Conservation (phyloP, 768 basidiomycete species). For the Tricholoma terreum region DNA sequence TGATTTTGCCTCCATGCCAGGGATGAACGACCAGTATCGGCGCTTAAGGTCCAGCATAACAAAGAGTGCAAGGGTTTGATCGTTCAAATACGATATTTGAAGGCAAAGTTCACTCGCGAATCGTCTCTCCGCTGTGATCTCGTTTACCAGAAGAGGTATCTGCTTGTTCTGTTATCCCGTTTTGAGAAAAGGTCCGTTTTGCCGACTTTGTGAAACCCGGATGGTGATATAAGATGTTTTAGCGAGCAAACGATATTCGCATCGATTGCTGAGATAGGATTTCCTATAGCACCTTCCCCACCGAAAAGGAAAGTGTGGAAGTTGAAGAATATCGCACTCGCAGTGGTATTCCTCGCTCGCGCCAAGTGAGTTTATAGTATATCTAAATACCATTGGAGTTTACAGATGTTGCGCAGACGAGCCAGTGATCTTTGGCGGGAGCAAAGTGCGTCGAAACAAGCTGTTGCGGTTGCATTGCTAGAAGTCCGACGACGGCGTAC, state of each 20-base stretch:
- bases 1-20: slow-evolving; percentile 28
- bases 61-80: slow-evolving; percentile 89
- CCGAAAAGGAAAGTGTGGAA: slow-evolving; percentile 41
- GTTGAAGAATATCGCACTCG: slow-evolving; percentile 54
- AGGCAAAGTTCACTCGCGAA: slow-evolving; percentile 89
- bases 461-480: slow-evolving; percentile 62
- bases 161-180: slow-evolving; percentile 67
- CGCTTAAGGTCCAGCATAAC: slow-evolving; percentile 66
- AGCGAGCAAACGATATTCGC: slow-evolving; percentile 73
- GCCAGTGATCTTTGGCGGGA: slow-evolving; percentile 63
- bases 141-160: slow-evolving; percentile 84
- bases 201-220: background rate
- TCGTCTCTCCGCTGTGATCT: slow-evolving; percentile 72
- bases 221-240: background rate
- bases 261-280: slow-evolving; percentile 75
- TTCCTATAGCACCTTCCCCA: slow-evolving; percentile 43
- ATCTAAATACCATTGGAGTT: background rate
- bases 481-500: slow-evolving; percentile 61
- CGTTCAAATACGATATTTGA: slow-evolving; percentile 87
- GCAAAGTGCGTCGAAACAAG: slow-evolving; percentile 57
- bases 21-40: slow-evolving; percentile 51
- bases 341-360: slow-evolving; percentile 63
- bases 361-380: slow-evolving; percentile 46
- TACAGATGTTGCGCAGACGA: slow-evolving; percentile 36
- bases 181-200: slow-evolving; percentile 65